Base-by-base conservation (phyloP, 345 rosid genomes). In the Murraya paniculata region DNA sequence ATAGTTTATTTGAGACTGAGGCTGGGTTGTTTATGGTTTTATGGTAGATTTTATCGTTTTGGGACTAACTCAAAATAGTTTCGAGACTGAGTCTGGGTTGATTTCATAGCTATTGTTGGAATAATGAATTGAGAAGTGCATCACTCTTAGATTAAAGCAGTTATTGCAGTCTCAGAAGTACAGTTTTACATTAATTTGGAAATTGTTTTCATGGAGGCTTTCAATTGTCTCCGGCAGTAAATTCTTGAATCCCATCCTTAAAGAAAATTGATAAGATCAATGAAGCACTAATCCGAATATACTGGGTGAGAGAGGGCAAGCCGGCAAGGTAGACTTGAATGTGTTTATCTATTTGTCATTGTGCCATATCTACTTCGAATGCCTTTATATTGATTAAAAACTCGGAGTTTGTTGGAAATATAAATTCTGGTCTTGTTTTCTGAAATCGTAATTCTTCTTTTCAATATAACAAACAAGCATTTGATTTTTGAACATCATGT, bases 401-500 rank as follows among this genome's bases (percentile, higher is more conserved):
- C 60, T 75, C 9, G 24, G 77, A 74, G 41, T 27, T 61, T 24
- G 41, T 41, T 39, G 64, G 61, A 50, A 59, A 64, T 30, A 30
- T 22, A 41, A 64, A 30, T 48, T 31, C 33, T 53, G 41, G 28
- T 45, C 35, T 64, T 24, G 28, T 41, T 57, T 39, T 61, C 21
- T 10, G 45, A 48, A 19, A 75, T 64, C 16, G 25, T 36, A 24
- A n/a, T 25, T 73, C 45, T 22, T 10, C 27, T 14, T 60, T 28
- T 16, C 9, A 35, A 2, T 60, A 33, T 33, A 16, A 67, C 9
- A 41, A 41, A 74, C 8, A 28, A 30, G 74, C 4, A 81, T 38
- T 31, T 71, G 64, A 71, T 72, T 74, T 33, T 68, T 78, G 76
- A 69, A 24, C 19, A 48, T 68, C 70, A 59, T 22, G 38, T 72